Conservation (phyloP, 345 rosid species). For the Acer campestre region DNA sequence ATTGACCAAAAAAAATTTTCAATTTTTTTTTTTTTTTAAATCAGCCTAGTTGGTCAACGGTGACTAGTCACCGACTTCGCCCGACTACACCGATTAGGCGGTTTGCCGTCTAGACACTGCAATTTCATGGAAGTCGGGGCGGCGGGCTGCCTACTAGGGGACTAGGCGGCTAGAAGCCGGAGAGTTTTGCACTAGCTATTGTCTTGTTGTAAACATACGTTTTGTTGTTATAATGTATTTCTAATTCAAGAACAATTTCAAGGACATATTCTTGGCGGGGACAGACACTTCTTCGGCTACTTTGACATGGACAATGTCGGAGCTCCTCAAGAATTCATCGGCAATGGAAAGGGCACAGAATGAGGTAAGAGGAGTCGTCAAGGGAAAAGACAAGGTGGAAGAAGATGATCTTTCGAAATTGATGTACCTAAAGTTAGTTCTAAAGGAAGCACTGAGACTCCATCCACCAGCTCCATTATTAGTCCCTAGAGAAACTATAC, state of each 20-base stretch:
- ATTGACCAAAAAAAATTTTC: too few relatives aligned
- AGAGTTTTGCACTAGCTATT: not conserved
- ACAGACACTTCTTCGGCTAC: conserved; percentile 36
- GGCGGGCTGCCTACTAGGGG: too few relatives aligned
- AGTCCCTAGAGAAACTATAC: conserved; percentile 39
- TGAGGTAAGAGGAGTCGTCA: conserved; percentile 32
- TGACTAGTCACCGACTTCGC: too few relatives aligned
- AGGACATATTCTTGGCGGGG: conserved; percentile 51
- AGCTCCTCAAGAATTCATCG: conserved; percentile 36
- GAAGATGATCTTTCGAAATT: conserved; percentile 37
- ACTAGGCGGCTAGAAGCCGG: too few relatives aligned
- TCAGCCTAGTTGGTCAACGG: too few relatives aligned
- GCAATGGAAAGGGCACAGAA: conserved; percentile 34
- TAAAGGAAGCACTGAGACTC: conserved; percentile 39
- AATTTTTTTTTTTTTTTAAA: too few relatives aligned
- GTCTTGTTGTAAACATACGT: too few relatives aligned
- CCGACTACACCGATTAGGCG: too few relatives aligned
- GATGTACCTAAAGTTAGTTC: conserved; percentile 28
- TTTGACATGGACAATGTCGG: conserved; percentile 43
- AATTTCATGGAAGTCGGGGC: too few relatives aligned
- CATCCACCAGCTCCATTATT: conserved; percentile 43
- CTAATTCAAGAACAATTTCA: not conserved
- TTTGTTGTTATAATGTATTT: too few relatives aligned
- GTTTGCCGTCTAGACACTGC: too few relatives aligned
- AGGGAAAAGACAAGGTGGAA: conserved; percentile 26